Percentiles rank a stretch among this genome's conserved stretches.
These are phyloP conservation scores for Moniliella sp. DNA, from an alignment of 1,284 basidiomycete genomes.

Conservation along the genomic window DNA sequence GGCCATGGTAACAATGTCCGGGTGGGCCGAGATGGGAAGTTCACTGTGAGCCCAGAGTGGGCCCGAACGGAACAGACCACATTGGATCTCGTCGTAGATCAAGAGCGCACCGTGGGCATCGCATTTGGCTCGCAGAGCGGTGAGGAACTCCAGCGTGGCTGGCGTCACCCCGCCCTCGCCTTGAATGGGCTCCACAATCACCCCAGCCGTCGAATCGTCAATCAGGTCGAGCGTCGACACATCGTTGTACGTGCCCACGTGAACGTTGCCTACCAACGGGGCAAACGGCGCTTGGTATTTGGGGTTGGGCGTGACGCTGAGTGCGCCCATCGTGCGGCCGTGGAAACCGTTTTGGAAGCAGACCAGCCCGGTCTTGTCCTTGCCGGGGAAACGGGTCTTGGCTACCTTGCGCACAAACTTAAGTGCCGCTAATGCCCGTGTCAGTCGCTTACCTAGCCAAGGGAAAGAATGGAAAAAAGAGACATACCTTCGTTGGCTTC, in stretches of 20 bases:
- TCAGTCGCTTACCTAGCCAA: too few relatives aligned
- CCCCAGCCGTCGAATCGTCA: slow-evolving; percentile 59
- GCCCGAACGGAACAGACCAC: slow-evolving; percentile 75
- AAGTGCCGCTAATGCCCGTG: too few relatives aligned
- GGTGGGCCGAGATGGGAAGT: slow-evolving; percentile 69
- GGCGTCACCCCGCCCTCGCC: slow-evolving; percentile 79
- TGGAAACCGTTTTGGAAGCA: slow-evolving; percentile 87
- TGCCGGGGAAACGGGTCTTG: slow-evolving; percentile 35
- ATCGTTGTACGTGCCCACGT: slow-evolving; percentile 57
- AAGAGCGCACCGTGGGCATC: slow-evolving; percentile 74
- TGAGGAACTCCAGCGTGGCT: slow-evolving; percentile 55
- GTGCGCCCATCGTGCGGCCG: slow-evolving; percentile 76
- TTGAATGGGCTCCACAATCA: slow-evolving; percentile 82
- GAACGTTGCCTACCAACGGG: slow-evolving; percentile 70
- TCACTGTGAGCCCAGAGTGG: slow-evolving; percentile 74
- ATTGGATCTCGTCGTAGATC: slow-evolving; percentile 98
- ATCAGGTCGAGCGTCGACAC: slow-evolving; percentile 48
- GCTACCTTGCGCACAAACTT: slow-evolving; percentile 78
- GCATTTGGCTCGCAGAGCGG: slow-evolving; percentile 58
- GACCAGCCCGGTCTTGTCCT: slow-evolving; percentile 51
- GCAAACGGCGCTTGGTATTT: slow-evolving; percentile 90
- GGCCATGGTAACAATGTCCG: slow-evolving; percentile 95
- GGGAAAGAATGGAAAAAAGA: too few relatives aligned
- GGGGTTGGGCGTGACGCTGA: slow-evolving; percentile 70
- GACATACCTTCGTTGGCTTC: slow-evolving; percentile 33